These are phyloP conservation scores for Pseudonitzschia pungens DNA, from an alignment of 108 stramenopile species.

Conservation along the genomic window DNA sequence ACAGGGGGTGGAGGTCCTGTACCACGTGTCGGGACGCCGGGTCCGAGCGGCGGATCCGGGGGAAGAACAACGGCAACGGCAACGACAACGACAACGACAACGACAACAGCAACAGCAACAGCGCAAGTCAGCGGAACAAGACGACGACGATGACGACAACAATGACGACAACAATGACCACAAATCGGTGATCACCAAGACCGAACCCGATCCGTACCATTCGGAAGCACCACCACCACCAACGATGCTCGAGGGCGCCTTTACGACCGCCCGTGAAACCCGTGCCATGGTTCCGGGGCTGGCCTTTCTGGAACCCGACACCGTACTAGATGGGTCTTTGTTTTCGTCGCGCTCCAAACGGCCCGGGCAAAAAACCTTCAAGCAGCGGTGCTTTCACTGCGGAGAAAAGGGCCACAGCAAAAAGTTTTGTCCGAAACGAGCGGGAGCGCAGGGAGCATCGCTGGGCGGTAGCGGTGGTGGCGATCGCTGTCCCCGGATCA, in stretches of 20 bases:
- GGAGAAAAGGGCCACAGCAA: slow-evolving; percentile 43
- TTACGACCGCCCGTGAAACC: slow-evolving; percentile 33
- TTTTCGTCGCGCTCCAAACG: neutral
- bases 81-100: neutral
- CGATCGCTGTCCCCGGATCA: neutral
- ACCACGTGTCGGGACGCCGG: slow-evolving; percentile 46
- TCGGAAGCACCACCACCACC: slow-evolving; percentile 5
- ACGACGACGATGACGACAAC: neutral
- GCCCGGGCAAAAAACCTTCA: slow-evolving; percentile 27
- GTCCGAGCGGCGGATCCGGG: slow-evolving; percentile 15
- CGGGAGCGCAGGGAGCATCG: neutral
- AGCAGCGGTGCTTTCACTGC: slow-evolving; percentile 45
- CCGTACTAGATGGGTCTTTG: too few species aligned
- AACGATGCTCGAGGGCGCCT: slow-evolving; percentile 29
- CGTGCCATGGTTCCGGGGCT: slow-evolving; percentile 37
- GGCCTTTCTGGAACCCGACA: slow-evolving; percentile 32
- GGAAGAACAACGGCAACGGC: neutral
- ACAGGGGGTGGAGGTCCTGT: slow-evolving; percentile 35
- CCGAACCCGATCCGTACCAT: too few species aligned
- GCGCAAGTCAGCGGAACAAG: neutral
- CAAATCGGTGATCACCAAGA: too few species aligned
- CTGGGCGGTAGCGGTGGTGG: slow-evolving; percentile 8
- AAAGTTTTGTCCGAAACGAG: slow-evolving; percentile 32
- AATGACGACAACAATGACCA: too few species aligned
- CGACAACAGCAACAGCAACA: slow-evolving; percentile 3